phyloP scores from a whole-genome alignment of 345 rosid species.

The Ceriops zippeliana region DNA sequence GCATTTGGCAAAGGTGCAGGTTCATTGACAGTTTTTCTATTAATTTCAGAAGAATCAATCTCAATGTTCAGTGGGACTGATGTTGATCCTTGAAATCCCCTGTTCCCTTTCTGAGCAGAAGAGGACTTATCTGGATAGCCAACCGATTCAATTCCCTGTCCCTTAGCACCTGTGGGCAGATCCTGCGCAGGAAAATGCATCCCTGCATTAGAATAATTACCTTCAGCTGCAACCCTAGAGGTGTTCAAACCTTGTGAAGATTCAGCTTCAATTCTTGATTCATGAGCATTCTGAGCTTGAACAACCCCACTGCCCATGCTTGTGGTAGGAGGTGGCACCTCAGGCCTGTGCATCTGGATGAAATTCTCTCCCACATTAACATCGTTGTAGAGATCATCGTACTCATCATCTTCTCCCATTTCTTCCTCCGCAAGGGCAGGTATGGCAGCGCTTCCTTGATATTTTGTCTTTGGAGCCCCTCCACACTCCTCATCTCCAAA shows the following conservation, averaged over 20 bases:
- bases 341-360: constrained; percentile 59
- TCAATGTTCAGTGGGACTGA: constrained; percentile 38
- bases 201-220: constrained; percentile 41
- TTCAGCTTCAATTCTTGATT: constrained; percentile 37
- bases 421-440: constrained; percentile 49
- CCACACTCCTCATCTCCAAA: constrained; percentile 53
- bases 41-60: constrained; percentile 41
- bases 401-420: constrained; percentile 68
- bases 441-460: constrained; percentile 50
- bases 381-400: constrained; percentile 73
- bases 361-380: constrained; percentile 83
- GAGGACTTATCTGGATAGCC: constrained; percentile 43
- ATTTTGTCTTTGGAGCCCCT: constrained; percentile 46
- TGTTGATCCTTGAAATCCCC: constrained; percentile 46
- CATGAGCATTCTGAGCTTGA: constrained; percentile 33
- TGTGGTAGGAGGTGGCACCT: constrained; percentile 38
- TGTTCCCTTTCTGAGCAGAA: constrained; percentile 40
- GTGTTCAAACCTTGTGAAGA: constrained; percentile 33
- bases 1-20: constrained; percentile 47
- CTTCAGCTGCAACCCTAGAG: constrained; percentile 45
- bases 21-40: constrained; percentile 41
- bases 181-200: constrained; percentile 31
- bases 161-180: constrained; percentile 30
- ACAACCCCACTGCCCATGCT: constrained; percentile 36
- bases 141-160: constrained; percentile 44